Evolutionary conservation across 192 early-diverging fungal species (phyloP), one percentile per base, ranked within the genome.

Genomic region (Thoreauomyces humboldtii): DNA sequence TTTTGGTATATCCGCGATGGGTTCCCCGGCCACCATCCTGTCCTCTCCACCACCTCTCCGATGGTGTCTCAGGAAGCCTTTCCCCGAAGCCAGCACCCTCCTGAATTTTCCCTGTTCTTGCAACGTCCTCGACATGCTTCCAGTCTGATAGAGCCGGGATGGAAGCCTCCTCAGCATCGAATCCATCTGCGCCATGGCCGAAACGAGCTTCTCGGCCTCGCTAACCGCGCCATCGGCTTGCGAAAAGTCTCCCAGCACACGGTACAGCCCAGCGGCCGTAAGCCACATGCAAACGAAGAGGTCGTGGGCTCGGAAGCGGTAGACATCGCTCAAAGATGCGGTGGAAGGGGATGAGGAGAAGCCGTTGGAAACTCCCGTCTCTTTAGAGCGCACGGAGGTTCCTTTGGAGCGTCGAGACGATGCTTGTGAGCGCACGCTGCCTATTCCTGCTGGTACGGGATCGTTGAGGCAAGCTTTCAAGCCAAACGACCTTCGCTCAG

Each of bases 241-340:
- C 12, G 69, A 69, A 37, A 75, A 77, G n/a, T 54, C 34, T 1
- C 53, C 69, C 28, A 79, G 19, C 25, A 32, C 51, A 12, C 77
- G 69, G 63, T 80, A 79, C 15, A 83, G 45, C 7, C 57, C 14
- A 9, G 78, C 63, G 1, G 77, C 69, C 7, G 69, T 70, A 12
- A 77, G 65, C 77, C 78, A 81, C 7, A 83, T 34, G 24, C 55
- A 66, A 19, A 83, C 67, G 43, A 77, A 74, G n/a, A 81, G 52
- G 48, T 81, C 77, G 64, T 70, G 71, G 31, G 71, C 47, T 9
- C 72, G 32, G 63, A 78, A 78, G 15, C 66, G 72, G 35, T 71
- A 63, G 32, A 61, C 37, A 51, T 65, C 47, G 29, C 50, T 27
- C 19, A 73, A 42, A 33, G 65, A n/a, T 48, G 54, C 45, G 35